phyloP scores from a whole-genome alignment of 345 rosid genomes.

The Pistacia integerrima region DNA sequence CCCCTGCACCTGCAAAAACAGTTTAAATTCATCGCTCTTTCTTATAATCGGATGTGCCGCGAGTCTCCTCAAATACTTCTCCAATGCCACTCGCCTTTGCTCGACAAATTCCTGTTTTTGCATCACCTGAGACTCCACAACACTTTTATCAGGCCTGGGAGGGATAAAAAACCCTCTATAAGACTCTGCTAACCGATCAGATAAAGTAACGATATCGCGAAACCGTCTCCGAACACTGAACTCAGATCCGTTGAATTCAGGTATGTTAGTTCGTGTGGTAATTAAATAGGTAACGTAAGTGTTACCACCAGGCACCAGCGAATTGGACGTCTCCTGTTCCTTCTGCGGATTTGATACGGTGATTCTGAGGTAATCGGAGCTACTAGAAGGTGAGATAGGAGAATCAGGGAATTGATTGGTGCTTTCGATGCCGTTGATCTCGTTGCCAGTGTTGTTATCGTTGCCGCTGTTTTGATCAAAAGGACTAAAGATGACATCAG shows the following conservation, averaged over 20 bases:
- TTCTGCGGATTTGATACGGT: slow-evolving; percentile 89
- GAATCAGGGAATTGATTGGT: slow-evolving; percentile 40
- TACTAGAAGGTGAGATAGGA: slow-evolving; percentile 46
- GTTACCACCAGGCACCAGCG: slow-evolving; percentile 78
- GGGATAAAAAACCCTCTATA: slow-evolving; percentile 86
- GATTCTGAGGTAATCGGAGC: slow-evolving; percentile 62
- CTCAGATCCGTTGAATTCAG: slow-evolving; percentile 64
- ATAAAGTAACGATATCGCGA: slow-evolving; percentile 75
- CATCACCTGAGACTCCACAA: slow-evolving; percentile 96
- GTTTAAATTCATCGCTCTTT: slow-evolving; percentile 81
- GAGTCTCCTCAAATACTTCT: slow-evolving; percentile 79
- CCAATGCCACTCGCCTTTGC: slow-evolving; percentile 86
- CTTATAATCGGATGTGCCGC: slow-evolving; percentile 71
- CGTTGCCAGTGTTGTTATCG: slow-evolving; percentile 27
- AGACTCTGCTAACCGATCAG: slow-evolving; percentile 81
- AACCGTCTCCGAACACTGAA: slow-evolving; percentile 83
- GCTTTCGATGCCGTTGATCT: slow-evolving; percentile 63
- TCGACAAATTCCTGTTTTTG: slow-evolving; percentile 97
- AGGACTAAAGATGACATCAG: slow-evolving; percentile 83
- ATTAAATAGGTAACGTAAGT: slow-evolving; percentile 72
- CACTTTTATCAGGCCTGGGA: slow-evolving; percentile 90
- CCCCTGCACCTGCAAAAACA: slow-evolving; percentile 81
- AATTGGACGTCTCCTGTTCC: slow-evolving; percentile 75
- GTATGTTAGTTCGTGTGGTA: slow-evolving; percentile 79
- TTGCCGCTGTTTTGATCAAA: slow-evolving; percentile 50